Evolutionary conservation across 73 alveolate species (phyloP).

Genomic region (Tetrahymena thermophila): DNA sequence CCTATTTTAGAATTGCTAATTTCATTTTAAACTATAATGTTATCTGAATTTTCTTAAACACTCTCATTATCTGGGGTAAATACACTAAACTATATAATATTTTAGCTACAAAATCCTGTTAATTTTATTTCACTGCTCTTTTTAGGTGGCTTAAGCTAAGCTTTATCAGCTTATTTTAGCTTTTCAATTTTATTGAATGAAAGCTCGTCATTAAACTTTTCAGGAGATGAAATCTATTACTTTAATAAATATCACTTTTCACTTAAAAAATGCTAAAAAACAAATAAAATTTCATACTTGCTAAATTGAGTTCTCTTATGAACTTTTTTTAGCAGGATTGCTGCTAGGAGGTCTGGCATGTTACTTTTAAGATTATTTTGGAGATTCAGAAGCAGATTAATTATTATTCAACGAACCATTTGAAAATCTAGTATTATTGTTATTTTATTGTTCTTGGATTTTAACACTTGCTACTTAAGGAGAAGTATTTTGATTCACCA

Average conservation of each 20-base stretch:
- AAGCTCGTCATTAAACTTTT: not conserved
- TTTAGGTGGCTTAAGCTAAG: not conserved
- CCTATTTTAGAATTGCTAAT: not conserved
- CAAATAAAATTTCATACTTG: not conserved
- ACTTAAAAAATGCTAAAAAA: not conserved
- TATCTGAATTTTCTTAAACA: not conserved
- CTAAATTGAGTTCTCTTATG: not conserved
- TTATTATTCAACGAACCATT: not conserved
- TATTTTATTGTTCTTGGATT: not conserved
- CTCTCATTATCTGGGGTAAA: not conserved
- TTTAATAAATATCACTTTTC: not conserved
- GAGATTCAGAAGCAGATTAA: not conserved
- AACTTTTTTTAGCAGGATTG: not conserved
- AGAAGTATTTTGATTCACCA: not conserved
- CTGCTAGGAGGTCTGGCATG: not conserved
- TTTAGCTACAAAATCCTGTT: not conserved
- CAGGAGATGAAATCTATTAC: not conserved
- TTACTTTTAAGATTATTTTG: not conserved
- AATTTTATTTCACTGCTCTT: not conserved
- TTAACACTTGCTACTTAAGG: not conserved
- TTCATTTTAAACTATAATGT: not conserved
- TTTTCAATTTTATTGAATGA: not conserved
- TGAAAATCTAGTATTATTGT: not conserved
- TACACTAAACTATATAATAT: not conserved
- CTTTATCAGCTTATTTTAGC: not conserved